A percentile compares a stretch with the other conserved stretches of the same genome.
Evolutionary conservation across 2,329 filamentous ascomycete species (phyloP).

Genomic region (Rachicladosporium sp.): DNA sequence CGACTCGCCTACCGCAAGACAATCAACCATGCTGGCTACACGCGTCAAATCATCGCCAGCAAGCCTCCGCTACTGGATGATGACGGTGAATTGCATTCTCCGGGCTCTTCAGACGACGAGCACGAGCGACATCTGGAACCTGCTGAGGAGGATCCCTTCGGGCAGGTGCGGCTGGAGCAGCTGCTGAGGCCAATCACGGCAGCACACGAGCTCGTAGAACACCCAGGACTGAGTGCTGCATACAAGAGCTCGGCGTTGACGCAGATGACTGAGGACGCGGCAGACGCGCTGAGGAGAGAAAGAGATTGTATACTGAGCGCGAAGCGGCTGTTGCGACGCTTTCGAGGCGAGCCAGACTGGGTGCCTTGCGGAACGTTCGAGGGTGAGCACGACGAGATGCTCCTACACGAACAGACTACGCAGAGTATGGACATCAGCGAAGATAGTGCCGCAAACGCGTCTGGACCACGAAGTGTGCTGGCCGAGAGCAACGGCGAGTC

Average conservation of each 20-base stretch:
- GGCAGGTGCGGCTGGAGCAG: conserved; percentile 31
- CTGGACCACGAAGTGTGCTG: conserved; percentile 12
- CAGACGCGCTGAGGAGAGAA: conserved; percentile 62
- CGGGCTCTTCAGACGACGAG: conserved; percentile 43
- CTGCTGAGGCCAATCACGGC: conserved; percentile 64
- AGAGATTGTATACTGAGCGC: conserved; percentile 60
- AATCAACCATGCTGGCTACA: conserved; percentile 62
- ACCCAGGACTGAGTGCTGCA: conserved; percentile 61
- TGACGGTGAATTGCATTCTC: conserved; percentile 45
- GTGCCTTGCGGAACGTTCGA: conserved; percentile 44
- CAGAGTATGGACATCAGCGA: conserved; percentile 6
- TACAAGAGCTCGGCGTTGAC: conserved; percentile 64
- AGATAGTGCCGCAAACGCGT: conserved; percentile 7
- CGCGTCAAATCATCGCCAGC: conserved; percentile 58
- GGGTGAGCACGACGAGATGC: conserved; percentile 35
- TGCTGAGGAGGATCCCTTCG: conserved; percentile 59
- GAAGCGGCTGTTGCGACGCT: conserved; percentile 58
- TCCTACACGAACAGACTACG: conserved; percentile 8
- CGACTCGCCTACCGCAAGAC: conserved; percentile 38
- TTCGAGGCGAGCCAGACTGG: conserved; percentile 64
- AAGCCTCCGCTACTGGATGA: conserved; percentile 64
- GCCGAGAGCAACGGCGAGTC: conserved; percentile 1
- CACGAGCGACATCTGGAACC: conserved; percentile 54
- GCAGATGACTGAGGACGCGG: conserved; percentile 56
- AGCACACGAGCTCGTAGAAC: conserved; percentile 59